Percentiles rank a stretch among this genome's conserved stretches.
These are phyloP conservation scores for Nicotiana attenuata DNA, from an alignment of 257 asterid species.

Conservation along the genomic window DNA sequence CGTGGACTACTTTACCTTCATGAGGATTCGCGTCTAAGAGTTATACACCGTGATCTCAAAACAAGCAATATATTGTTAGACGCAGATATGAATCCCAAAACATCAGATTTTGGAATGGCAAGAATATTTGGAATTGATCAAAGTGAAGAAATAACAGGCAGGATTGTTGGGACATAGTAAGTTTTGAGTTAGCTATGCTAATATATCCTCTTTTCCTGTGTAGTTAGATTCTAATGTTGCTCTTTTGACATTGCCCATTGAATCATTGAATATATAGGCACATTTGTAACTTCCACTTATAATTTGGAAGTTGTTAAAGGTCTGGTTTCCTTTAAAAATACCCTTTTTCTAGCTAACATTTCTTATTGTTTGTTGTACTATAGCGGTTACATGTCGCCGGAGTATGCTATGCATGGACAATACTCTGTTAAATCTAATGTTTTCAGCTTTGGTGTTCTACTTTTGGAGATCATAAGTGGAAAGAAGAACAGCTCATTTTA, in stretches of 20 bases:
- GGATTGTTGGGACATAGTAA: slow-evolving; percentile 22
- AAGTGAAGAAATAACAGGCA: slow-evolving; percentile 16
- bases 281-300: neutral
- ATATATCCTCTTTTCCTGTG: neutral
- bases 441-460: slow-evolving; percentile 21
- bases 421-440: slow-evolving; percentile 22
- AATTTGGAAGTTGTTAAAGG: neutral
- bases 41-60: slow-evolving; percentile 29
- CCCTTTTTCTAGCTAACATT: neutral
- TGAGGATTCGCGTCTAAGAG: slow-evolving; percentile 22
- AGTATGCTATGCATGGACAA: slow-evolving; percentile 9
- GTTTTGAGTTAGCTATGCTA: neutral
- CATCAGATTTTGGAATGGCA: slow-evolving; percentile 29
- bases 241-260: neutral
- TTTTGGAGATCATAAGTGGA: slow-evolving; percentile 27
- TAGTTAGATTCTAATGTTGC: too few relatives aligned
- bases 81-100: slow-evolving; percentile 22
- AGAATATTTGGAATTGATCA: slow-evolving; percentile 12
- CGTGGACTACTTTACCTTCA: slow-evolving; percentile 28
- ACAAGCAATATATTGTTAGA: slow-evolving; percentile 24
- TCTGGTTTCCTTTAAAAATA: neutral
- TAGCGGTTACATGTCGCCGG: slow-evolving; percentile 28
- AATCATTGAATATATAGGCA: neutral
- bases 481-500: slow-evolving; percentile 1
- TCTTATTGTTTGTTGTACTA: neutral